Conservation (phyloP, 305 asterid species). For the Solanum hybrid region DNA sequence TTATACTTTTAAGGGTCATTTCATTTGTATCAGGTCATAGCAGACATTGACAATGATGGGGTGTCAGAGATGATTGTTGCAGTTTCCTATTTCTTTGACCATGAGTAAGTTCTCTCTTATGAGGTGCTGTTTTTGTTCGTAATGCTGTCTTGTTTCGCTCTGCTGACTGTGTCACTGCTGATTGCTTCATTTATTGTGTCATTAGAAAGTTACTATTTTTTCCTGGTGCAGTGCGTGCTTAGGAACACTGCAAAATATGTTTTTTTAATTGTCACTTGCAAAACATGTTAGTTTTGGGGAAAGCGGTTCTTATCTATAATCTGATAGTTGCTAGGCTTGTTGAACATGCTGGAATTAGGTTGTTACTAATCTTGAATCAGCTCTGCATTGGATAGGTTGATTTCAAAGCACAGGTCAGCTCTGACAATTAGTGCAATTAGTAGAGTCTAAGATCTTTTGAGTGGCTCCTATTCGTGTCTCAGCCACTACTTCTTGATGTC, state of each 20-base stretch:
- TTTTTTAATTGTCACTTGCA: not conserved
- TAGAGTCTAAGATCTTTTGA: not conserved
- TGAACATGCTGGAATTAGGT: not conserved
- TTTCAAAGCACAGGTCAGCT: not conserved
- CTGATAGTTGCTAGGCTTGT: not conserved
- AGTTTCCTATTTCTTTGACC: conserved; percentile 98
- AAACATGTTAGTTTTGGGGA: not conserved
- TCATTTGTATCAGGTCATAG: conserved; percentile 65
- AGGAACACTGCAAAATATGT: not conserved
- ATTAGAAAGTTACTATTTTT: not conserved
- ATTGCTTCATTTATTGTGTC: not conserved
- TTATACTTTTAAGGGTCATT: not conserved
- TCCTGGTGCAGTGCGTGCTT: not conserved
- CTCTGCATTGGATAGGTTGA: not conserved
- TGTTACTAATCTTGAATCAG: not conserved
- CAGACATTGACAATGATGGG: conserved; percentile 96
- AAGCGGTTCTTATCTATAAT: not conserved
- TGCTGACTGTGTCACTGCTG: not conserved
- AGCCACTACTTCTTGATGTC: not conserved
- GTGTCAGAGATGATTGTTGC: conserved; percentile 89
- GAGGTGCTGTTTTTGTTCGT: not conserved
- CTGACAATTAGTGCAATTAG: not conserved
- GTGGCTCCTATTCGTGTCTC: not conserved
- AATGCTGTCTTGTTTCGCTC: not conserved
- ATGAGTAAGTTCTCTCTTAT: conserved; percentile 53